Evolutionary conservation across 768 basidiomycete genomes (phyloP), one percentile per base, ranked within the genome.

Genomic region (Phaffia australis): DNA sequence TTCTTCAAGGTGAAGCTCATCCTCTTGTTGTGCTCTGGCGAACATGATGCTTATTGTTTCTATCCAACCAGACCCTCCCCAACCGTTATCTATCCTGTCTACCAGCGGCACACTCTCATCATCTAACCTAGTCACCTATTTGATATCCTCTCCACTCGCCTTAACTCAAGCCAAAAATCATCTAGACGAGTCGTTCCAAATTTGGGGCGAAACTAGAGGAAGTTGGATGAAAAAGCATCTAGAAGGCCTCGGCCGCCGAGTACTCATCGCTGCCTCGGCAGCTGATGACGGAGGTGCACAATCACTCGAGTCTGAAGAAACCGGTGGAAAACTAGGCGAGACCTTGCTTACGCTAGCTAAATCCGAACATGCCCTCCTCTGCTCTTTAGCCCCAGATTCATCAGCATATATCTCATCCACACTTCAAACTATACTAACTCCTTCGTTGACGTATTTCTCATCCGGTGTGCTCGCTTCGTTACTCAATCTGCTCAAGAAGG

Each of bases 221-320:
- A 52, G 57, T 5, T 66, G 65, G 65, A 32, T 66, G 21, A 58
- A 58, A n/a, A 54, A 42, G 23, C 58, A 52, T 7, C 19, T 66
- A 16, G 65, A 32, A 23, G 21, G 49, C 49, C 32, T 62, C 4
- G 60, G 60, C 8, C 21, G 49, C 11, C 35, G 35, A 42, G 35
- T 42, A 42, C 35, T 42, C 35, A 42, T 42, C 35, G 35, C 35
- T 42, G 35, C 35, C 11, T 42, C 35, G 35, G 35, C 35, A 42
- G 35, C 35, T 11, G 35, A 42, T 42, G 49, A 62, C n/a, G 46
- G 60, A 51, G 3, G 8, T 62, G 4, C 49, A 47, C 8, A 48
- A 3, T 21, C 47, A 49, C n/a, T 46, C 9, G 2, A 29, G 6
- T 16, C 59, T 9, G 42, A 54, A 4, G 65, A 66, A 3, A 35